Conservation (phyloP, 108 stramenopile species). For the Skeletonema grethae region DNA sequence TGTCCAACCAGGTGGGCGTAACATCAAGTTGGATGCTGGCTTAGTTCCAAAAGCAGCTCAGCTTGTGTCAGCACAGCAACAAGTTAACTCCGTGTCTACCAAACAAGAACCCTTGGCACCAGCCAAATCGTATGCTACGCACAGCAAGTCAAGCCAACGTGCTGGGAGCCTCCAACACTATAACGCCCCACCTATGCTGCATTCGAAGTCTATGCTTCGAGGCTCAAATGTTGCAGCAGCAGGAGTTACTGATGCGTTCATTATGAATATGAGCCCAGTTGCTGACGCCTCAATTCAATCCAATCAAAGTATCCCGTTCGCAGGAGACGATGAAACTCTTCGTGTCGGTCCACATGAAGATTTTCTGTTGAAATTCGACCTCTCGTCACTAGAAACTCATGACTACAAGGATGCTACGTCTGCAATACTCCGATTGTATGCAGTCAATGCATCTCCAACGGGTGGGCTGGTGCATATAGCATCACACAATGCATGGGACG, state of each 20-base stretch:
- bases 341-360: conserved; percentile 14
- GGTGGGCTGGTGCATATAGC: conserved; percentile 31
- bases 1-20: background rate
- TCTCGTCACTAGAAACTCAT: conserved; percentile 10
- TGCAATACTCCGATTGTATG: conserved; percentile 33
- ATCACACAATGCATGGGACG: conserved; percentile 24
- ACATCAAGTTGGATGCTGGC: background rate
- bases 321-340: background rate
- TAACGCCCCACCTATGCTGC: background rate
- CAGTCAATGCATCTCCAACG: conserved; percentile 26
- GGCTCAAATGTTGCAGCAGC: conserved; percentile 2
- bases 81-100: background rate
- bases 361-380: conserved; percentile 28
- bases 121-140: background rate
- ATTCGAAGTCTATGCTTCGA: conserved; percentile 15
- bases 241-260: conserved; percentile 7
- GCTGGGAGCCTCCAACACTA: background rate
- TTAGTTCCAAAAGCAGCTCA: background rate
- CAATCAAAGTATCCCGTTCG: background rate
- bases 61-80: background rate
- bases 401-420: conserved; percentile 9
- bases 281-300: conserved; percentile 25
- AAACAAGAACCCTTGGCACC: background rate
- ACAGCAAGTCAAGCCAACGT: background rate
- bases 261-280: conserved; percentile 18